A percentile compares a stretch with the other conserved stretches of the same genome.
Evolutionary conservation across 208 protist genomes (phyloP).

Genomic region (Acanthamoeba rhysodes): DNA sequence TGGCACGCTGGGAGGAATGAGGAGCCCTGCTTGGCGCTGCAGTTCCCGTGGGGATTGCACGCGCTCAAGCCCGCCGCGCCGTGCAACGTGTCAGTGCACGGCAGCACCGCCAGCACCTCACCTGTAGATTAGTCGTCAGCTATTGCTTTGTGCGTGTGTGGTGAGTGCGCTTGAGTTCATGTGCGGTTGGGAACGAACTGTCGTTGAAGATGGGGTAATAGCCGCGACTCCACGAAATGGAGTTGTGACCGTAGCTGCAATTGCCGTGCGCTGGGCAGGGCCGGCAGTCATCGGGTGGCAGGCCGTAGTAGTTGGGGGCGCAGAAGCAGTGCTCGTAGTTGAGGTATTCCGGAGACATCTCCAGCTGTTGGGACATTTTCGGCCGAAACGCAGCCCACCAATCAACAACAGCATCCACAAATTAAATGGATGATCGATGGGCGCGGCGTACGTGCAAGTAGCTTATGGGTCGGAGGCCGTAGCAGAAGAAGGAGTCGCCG

Average conservation of each 20-base stretch:
- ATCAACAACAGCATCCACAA: background rate
- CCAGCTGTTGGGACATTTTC: background rate
- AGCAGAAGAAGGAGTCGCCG: no score
- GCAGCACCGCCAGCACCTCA: background rate
- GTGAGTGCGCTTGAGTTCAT: background rate
- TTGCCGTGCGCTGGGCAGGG: background rate
- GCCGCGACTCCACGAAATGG: background rate
- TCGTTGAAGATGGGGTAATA: background rate
- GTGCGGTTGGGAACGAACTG: background rate
- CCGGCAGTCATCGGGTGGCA: background rate
- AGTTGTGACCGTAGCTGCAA: background rate
- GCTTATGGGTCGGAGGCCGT: no score
- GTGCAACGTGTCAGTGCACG: background rate
- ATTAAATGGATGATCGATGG: no score
- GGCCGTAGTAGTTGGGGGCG: background rate
- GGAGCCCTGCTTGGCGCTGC: background rate
- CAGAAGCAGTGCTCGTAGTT: background rate
- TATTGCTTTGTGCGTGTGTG: no score
- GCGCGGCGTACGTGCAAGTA: no score
- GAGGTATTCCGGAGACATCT: background rate
- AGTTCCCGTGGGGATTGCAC: background rate
- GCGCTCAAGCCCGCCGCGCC: background rate
- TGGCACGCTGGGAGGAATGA: no score
- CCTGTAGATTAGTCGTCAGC: background rate
- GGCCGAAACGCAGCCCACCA: background rate